phyloP scores from a whole-genome alignment of 2,329 filamentous ascomycete species.

The Fusarium marasasianum region DNA sequence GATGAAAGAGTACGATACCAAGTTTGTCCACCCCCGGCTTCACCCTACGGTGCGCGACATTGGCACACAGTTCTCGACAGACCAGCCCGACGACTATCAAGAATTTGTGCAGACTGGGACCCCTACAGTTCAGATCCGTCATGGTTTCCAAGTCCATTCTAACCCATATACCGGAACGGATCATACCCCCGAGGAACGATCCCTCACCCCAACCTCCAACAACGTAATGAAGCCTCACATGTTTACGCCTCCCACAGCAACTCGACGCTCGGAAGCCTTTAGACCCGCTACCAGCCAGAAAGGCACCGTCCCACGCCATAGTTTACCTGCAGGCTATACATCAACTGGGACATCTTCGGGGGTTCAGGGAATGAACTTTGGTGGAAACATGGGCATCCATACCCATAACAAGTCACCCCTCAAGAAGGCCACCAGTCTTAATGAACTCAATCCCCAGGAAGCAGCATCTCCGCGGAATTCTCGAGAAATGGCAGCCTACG shows the following conservation, averaged over 20 bases:
- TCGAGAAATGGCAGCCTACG: conserved; percentile 68
- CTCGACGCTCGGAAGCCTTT: conserved; percentile 50
- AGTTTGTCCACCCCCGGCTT: conserved; percentile 91
- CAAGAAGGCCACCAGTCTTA: conserved; percentile 76
- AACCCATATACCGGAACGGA: conserved; percentile 76
- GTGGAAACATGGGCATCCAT: conserved; percentile 83
- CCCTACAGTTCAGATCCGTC: conserved; percentile 71
- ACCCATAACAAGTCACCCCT: conserved; percentile 84
- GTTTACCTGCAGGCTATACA: conserved; percentile 47
- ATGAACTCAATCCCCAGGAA: conserved; percentile 60
- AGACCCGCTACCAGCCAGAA: conserved; percentile 44
- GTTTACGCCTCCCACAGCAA: conserved; percentile 53
- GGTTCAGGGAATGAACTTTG: conserved; percentile 52
- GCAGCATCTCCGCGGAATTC: conserved; percentile 65
- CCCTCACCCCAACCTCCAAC: conserved; percentile 47
- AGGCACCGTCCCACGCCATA: conserved; percentile 46
- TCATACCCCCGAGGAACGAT: conserved; percentile 58
- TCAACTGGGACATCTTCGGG: conserved; percentile 43
- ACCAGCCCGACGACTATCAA: conserved; percentile 52
- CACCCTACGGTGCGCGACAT: conserved; percentile 82
- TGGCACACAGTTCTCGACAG: conserved; percentile 76
- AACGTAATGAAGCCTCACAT: conserved; percentile 53
- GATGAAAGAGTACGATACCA: conserved; percentile 93
- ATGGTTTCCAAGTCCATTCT: conserved; percentile 81
- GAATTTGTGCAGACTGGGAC: conserved; percentile 61